Base-by-base conservation (phyloP, 192 early-diverging fungal species). In the Jimgerdemannia flammicorona region DNA sequence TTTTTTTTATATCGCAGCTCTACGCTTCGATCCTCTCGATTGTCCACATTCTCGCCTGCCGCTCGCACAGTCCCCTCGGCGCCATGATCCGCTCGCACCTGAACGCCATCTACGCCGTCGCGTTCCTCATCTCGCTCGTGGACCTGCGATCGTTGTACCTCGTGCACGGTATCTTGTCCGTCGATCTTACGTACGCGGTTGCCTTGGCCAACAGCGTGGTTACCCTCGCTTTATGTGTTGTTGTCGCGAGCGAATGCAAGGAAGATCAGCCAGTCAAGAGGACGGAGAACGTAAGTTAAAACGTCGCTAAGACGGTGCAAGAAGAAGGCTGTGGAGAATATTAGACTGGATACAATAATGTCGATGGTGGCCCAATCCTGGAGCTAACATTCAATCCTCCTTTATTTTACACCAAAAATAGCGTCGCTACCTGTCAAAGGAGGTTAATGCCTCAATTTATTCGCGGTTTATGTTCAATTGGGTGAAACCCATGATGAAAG, bases 401-500 rank as follows among this genome's bases (percentile, higher is more conserved):
- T 19, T 40, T 67, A 18, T 66, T 43, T 42, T 64, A 17, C 3
- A 42, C n/a, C 42, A 44, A 14, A 69, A 29, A 29, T 29, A 77
- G 75, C 77, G 81, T 29, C 77, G 81, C 67, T 20, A 40, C 2
- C 20, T 82, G 19, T 82, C 81, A 2, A 40, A 72, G 3, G 81
- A 82, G 65, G 66, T 70, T 18, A 78, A 77, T 75, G 77, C 77
- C 3, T 79, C 77, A 20, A 10, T 82, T 17, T 82, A 78, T 41
- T 76, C 74, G 10, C 39, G 74, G 67, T 82, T 71, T 39, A 82
- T 79, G 70, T 92, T 91, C 65, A 64, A 20, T 49, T 92, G 87
- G 88, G 71, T 90, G 9, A 86, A 84, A 68, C 71, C 74, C 0
- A 72, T 92, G 72, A 84, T 92, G 79, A 78, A 81, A 40, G 71